Base-by-base conservation (phyloP, 225 moss, liverwort and hornwort species). In the Physcomitrium patens region DNA sequence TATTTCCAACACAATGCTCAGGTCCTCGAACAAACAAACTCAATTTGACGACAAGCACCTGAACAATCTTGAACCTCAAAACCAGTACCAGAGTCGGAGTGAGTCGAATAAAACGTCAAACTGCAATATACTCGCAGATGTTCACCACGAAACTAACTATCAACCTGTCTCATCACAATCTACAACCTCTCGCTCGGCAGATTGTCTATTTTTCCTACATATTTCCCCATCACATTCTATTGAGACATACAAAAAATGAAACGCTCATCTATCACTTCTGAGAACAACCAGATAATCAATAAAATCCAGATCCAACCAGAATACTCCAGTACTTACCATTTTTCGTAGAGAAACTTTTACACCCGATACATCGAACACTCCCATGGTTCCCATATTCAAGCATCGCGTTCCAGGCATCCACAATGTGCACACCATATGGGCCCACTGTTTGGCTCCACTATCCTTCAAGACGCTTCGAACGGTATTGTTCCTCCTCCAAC, bases 401-500 rank as follows among this genome's bases (percentile, higher is more conserved):
- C 96, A 96, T 76, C 91, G 92, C 60, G 96, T 96, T 71, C 96
- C 96, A 71, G 96, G 96, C 96, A 96, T 96, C 96, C 96, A 96
- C 79, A 96, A 77, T 73, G 96, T 89, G 83, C 96, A 96, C 68
- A 96, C 96, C 91, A 96, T 96, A 74, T 96, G 96, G 46, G 92
- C 96, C 96, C 96, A 96, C 66, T 96, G 96, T 57, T 83, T 88
- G 8, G 84, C 86, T 47, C 71, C 85, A 50, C 69, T 71, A 67
- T 94, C 94, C 65, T 66, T 68, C 74, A 84, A 78, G 51, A 89
- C 80, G 71, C 81, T 71, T 23, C 71, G 72, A 28, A 96, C 81
- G 14, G 94, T 94, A 71, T 94, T 96, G 43, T 64, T 81, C 56
- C 66, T 67, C 48, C 78, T 79, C 96, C 89, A 86, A 31, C 74